Percentiles rank a stretch among this genome's conserved stretches.
Conservation (phyloP, 805 yeast genomes). For the Wickerhamiella bombiphila region DNA sequence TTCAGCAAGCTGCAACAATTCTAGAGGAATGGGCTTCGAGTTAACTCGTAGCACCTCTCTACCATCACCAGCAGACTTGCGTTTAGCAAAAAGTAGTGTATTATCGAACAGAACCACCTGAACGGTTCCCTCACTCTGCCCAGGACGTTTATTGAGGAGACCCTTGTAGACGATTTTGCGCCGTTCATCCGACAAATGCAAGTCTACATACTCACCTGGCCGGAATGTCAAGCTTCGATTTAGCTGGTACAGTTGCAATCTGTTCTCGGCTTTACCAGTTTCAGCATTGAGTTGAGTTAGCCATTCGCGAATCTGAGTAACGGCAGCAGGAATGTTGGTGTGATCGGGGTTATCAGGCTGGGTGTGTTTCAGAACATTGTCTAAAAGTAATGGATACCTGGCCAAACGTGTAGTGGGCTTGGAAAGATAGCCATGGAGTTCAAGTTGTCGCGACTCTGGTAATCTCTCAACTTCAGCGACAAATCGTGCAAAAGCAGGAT, state of each 20-base stretch:
- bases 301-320: slow-evolving; percentile 58
- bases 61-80: slow-evolving; percentile 35
- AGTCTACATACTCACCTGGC: slow-evolving; percentile 71
- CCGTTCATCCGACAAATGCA: slow-evolving; percentile 69
- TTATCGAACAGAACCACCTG: slow-evolving; percentile 83
- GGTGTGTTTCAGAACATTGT: slow-evolving; percentile 72
- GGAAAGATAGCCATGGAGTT: slow-evolving; percentile 81
- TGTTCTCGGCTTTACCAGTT: slow-evolving; percentile 85
- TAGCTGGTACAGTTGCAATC: slow-evolving; percentile 75
- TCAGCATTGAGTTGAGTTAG: slow-evolving; percentile 70
- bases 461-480: slow-evolving; percentile 79
- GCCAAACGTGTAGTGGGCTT: slow-evolving; percentile 96
- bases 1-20: slow-evolving; percentile 56
- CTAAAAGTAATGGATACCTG: slow-evolving; percentile 72
- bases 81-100: slow-evolving; percentile 69
- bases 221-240: slow-evolving; percentile 72
- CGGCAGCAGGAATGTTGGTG: slow-evolving; percentile 53
- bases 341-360: slow-evolving; percentile 61
- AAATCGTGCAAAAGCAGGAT: slow-evolving; percentile 83
- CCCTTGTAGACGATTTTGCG: slow-evolving; percentile 70
- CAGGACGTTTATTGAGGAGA: slow-evolving; percentile 56
- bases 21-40: slow-evolving; percentile 76
- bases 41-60: slow-evolving; percentile 84
- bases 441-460: slow-evolving; percentile 76
- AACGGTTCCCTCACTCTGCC: slow-evolving; percentile 52